These are phyloP conservation scores for Heterobasidion irregulare DNA, from an alignment of 1,284 basidiomycete species.

Conservation along the genomic window DNA sequence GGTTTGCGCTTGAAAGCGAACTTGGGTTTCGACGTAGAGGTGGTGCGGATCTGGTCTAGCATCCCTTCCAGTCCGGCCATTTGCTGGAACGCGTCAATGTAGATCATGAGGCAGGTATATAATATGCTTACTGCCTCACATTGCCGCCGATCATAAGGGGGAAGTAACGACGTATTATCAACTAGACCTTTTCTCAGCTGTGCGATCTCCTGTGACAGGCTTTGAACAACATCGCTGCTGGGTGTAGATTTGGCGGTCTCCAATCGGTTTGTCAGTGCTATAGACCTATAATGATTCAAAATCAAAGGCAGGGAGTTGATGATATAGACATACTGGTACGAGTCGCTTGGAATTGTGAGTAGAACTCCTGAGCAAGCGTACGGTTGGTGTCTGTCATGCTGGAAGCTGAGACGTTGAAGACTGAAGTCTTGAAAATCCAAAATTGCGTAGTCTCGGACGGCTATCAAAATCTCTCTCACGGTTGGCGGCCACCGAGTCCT, in stretches of 20 bases:
- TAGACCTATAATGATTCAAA: constrained; percentile 4
- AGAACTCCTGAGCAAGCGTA: constrained; percentile 33
- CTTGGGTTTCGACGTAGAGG: constrained; percentile 41
- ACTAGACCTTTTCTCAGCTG: constrained; percentile 50
- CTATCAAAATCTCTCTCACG: no score
- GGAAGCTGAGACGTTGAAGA: not conserved
- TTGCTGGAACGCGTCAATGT: constrained; percentile 33
- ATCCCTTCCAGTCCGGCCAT: constrained; percentile 46
- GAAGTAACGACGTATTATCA: constrained; percentile 54
- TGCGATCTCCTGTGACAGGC: constrained; percentile 22
- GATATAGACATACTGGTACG: constrained; percentile 33
- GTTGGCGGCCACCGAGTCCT: no score
- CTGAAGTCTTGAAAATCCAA: not conserved
- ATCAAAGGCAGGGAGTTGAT: constrained; percentile 1
- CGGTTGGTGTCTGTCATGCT: not conserved
- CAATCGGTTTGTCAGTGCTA: constrained; percentile 34
- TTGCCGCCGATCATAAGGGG: constrained; percentile 67
- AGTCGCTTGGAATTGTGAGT: constrained; percentile 34
- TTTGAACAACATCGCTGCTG: constrained; percentile 12
- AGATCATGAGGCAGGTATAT: not conserved
- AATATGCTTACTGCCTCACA: constrained; percentile 50
- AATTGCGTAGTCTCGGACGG: not conserved
- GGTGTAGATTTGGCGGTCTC: constrained; percentile 14
- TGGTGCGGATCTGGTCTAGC: constrained; percentile 40
- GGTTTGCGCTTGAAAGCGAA: constrained; percentile 67